A percentile compares a stretch with the other conserved stretches of the same genome.
phyloP scores from a whole-genome alignment of 805 yeast genomes.

The Komagataella mondaviorum region DNA sequence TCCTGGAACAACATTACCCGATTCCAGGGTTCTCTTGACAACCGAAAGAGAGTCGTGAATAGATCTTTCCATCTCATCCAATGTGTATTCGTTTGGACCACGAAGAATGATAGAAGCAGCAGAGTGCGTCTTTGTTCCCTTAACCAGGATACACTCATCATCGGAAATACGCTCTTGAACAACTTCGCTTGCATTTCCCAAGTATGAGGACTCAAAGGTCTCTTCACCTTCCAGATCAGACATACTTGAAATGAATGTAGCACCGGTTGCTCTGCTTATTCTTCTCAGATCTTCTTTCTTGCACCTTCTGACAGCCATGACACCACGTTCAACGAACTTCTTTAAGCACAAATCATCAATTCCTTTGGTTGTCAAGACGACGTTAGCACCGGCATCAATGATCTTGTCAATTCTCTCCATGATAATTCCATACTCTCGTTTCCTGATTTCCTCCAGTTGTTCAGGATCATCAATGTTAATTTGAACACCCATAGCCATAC shows the following conservation, averaged over 20 bases:
- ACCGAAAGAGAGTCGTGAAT: constrained; percentile 89
- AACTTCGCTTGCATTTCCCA: constrained; percentile 87
- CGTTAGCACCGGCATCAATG: constrained; percentile 83
- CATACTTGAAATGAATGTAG: constrained; percentile 74
- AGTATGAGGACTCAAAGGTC: constrained; percentile 68
- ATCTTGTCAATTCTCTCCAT: constrained; percentile 74
- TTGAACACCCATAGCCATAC: constrained; percentile 97
- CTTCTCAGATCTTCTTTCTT: constrained; percentile 93
- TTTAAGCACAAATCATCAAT: constrained; percentile 87
- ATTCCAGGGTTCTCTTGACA: constrained; percentile 89
- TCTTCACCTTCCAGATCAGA: constrained; percentile 95
- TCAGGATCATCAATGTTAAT: constrained; percentile 96
- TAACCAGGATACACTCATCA: constrained; percentile 89
- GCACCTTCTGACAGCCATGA: constrained; percentile 94
- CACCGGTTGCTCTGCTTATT: constrained; percentile 97
- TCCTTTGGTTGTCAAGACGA: constrained; percentile 85
- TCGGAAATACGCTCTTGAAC: constrained; percentile 84
- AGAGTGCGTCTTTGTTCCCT: constrained; percentile 84
- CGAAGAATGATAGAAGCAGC: constrained; percentile 85
- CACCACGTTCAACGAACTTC: constrained; percentile 82
- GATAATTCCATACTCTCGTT: constrained; percentile 77
- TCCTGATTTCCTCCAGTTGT: constrained; percentile 83
- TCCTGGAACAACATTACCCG: constrained; percentile 93
- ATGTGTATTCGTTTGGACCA: constrained; percentile 89
- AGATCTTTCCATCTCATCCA: constrained; percentile 98